Percentiles rank a stretch among this genome's conserved stretches.
Evolutionary conservation across 2,329 filamentous ascomycete species (phyloP).

Genomic region (Talaromyces sp.): DNA sequence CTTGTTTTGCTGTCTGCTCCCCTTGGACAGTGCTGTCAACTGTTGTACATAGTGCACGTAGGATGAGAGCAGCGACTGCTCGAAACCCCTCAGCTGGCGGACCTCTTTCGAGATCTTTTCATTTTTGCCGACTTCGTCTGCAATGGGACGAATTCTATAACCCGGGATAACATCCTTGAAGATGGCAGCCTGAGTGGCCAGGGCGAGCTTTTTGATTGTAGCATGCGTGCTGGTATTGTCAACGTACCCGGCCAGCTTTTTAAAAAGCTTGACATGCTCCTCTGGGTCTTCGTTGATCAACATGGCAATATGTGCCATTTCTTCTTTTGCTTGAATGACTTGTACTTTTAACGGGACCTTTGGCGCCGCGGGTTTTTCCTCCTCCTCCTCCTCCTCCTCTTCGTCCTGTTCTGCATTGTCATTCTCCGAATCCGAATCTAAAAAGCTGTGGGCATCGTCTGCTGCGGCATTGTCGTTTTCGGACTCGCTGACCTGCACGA

Average conservation of each 20-base stretch:
- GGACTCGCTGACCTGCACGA: slow-evolving; percentile 52
- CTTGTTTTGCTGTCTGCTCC: slow-evolving; percentile 34
- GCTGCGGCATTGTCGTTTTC: slow-evolving; percentile 34
- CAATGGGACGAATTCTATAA: slow-evolving; percentile 81
- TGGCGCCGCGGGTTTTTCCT: slow-evolving; percentile 49
- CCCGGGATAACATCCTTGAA: slow-evolving; percentile 97
- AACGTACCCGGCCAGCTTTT: slow-evolving; percentile 68
- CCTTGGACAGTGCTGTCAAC: slow-evolving; percentile 62
- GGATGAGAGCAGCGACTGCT: slow-evolving; percentile 76
- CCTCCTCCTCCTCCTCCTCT: slow-evolving; percentile 33
- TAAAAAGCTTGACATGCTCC: slow-evolving; percentile 76
- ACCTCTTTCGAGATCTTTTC: slow-evolving; percentile 91
- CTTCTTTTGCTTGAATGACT: slow-evolving; percentile 82
- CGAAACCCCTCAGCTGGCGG: slow-evolving; percentile 71
- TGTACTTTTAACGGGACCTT: slow-evolving; percentile 71
- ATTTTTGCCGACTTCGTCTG: slow-evolving; percentile 63
- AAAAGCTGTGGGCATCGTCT: slow-evolving; percentile 59
- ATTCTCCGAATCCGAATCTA: slow-evolving; percentile 44
- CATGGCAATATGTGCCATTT: slow-evolving; percentile 75
- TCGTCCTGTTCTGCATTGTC: slow-evolving; percentile 46
- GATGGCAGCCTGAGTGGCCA: slow-evolving; percentile 81
- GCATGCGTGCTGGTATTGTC: slow-evolving; percentile 51
- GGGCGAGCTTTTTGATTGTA: slow-evolving; percentile 75
- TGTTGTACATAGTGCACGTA: slow-evolving; percentile 82
- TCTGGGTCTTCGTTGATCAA: slow-evolving; percentile 88